Evolutionary conservation across 768 basidiomycete genomes (phyloP), one percentile per base, ranked within the genome.

Genomic region (Termitomyces sp.): DNA sequence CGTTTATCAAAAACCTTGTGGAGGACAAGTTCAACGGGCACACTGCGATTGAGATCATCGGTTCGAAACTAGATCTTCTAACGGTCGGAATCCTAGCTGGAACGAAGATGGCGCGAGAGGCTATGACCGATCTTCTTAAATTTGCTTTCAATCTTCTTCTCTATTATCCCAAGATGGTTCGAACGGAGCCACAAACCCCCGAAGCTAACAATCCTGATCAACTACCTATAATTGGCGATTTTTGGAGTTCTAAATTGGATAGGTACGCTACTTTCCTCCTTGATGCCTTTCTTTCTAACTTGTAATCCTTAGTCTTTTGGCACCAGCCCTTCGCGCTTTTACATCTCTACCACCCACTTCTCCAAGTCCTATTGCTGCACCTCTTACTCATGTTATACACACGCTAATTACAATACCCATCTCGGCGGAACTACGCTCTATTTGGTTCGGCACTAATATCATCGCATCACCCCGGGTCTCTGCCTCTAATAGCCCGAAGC

Each of bases 61-160:
- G 71, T 14, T 55, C 71, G 14, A 89, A 89, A 62, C 74, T 91
- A 18, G 90, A 90, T 58, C 69, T 78, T 33, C 74, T 90, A 32
- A 72, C 76, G 3, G 71, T 68, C 42, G 73, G 71, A 49, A 75
- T 88, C 58, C 76, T 84, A 42, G 71, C 75, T 40, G 80, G 84
- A 57, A 67, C 79, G 20, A 76, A 80, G 60, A 77, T 83, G 74
- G 76, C 84, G 32, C 80, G 79, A 63, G 90, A 92, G 55, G 92
- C 94, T 2, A 80, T 89, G 75, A 80, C 82, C 4, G 95, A 98
- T 70, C 68, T 94, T 26, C 79, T 98, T 56, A 98, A 98, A 68
- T 79, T 94, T 47, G 76, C 82, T 3, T 95, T 92, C 71, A 95
- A 96, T 69, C 69, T 96, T 32, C 76, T 93, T 51, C 69, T 85